Evolutionary conservation across 2,329 filamentous ascomycete species (phyloP), one percentile per base, ranked within the genome.

Genomic region (Clonostachys chloroleuca): DNA sequence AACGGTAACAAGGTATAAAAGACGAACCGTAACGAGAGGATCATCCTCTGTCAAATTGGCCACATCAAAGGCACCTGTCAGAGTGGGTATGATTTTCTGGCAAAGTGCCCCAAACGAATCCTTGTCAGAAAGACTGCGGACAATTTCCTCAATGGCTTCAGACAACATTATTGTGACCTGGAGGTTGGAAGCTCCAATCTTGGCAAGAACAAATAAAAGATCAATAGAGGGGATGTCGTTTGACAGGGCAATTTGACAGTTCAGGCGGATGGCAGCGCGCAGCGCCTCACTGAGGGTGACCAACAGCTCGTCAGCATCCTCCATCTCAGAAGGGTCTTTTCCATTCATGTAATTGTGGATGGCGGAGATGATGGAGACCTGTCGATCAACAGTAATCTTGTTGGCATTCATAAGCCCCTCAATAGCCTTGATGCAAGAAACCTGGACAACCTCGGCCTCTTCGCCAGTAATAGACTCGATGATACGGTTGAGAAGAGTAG

Each of bases 61-160:
- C 35, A 95, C 84, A 60, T 96, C 90, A 61, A 97, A 92, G 12
- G 92, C 91, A 30, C 88, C 89, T 16, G 85, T 95, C 44, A 99
- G 72, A 0, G 89, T 90, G 12, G 94, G 94, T 9, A 97, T 70
- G 6, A 95, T 89, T 66, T 92, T 95, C 56, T 82, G 75, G 62
- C 92, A 96, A 7, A 99, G 78, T 12, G 81, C 81, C 43, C 85
- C 77, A 63, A 92, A 99, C 1, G 83, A 78, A 9, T 87, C 81
- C 7, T 77, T 70, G 18, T 84, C 81, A 3, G 86, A 73, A 49
- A 95, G 79, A 2, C 74, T 77, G 44, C 78, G 74, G 6, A 92
- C 87, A 48, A 96, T 84, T 40, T 94, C 89, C 64, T 97, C 92
- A 59, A 99, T 95, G 0, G 89, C 85, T 66, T 99, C 94, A 35